phyloP scores from a whole-genome alignment of 2,329 filamentous ascomycete genomes.

The Aspergillus clavatus region DNA sequence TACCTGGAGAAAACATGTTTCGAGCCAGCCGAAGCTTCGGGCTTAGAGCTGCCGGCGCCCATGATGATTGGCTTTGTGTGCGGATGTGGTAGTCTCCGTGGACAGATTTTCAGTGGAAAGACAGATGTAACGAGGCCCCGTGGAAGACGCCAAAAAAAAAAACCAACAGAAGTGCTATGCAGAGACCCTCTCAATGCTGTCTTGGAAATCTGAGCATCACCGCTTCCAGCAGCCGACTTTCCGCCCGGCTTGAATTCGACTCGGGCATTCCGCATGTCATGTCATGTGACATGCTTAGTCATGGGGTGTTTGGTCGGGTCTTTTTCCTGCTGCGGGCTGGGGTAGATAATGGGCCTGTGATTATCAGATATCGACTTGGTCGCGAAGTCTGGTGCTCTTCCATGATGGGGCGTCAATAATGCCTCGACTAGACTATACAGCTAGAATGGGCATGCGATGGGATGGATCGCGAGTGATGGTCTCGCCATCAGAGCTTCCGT shows the following conservation, averaged over 20 bases:
- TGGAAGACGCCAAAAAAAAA: not conserved
- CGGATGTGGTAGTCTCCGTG: not conserved
- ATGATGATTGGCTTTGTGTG: conserved; percentile 37
- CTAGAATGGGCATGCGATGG: too few species aligned
- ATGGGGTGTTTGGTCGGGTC: not conserved
- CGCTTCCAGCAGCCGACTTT: conserved; percentile 1
- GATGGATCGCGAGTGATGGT: too few species aligned
- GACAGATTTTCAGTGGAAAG: not conserved
- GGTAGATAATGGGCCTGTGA: not conserved
- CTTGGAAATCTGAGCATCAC: not conserved
- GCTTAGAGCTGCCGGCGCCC: conserved; percentile 61
- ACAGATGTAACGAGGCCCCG: not conserved
- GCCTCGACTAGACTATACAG: too few species aligned
- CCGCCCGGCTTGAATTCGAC: conserved; percentile 1
- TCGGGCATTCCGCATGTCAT: not conserved
- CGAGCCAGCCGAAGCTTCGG: conserved; percentile 45
- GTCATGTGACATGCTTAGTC: not conserved
- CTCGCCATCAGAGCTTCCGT: too few species aligned
- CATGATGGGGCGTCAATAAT: too few species aligned
- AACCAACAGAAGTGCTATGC: not conserved
- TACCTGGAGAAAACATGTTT: conserved; percentile 62
- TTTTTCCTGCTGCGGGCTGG: too few species aligned
- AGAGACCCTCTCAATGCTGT: not conserved
- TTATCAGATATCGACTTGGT: not conserved
- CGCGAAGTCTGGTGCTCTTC: too few species aligned